Base-by-base conservation (phyloP, 1,139 yeast genomes). In the Suzukiozyma palmioleophila region DNA sequence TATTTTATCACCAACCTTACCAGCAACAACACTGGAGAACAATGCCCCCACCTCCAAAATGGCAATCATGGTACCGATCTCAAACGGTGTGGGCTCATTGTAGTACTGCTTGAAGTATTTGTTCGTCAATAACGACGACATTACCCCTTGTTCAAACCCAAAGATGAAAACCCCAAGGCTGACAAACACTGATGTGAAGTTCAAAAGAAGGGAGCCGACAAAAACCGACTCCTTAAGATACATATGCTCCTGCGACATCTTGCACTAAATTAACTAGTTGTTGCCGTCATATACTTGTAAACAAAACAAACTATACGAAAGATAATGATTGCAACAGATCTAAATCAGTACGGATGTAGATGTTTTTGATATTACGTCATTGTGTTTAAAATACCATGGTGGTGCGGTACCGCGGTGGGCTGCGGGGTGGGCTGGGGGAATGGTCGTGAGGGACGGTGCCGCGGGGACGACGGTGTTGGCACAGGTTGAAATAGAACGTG, bases 41-140 rank as follows among this genome's bases (percentile, higher is more conserved):
- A 88, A 66, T 0, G 96, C 96, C 12, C 97, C 97, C 27, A 89
- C 62, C 47, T 76, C 81, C 43, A 76, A 56, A 32, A 76, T 69
- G 11, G 79, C 75, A 36, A 75, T 75, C 63, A 75, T 69, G 13
- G 77, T 61, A 22, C 81, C 81, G 27, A 75, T 66, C 38, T 61
- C 67, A 1, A 73, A 62, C 13, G 77, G 69, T n/a, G 62, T 54
- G 2, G 81, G 97, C 40, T 87, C 60, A 47, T 81, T 59, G 60
- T 85, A 89, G 60, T 84, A 87, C 12, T 68, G 68, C 51, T 84
- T 81, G 62, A 89, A 89, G 59, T 79, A 76, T 18, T 75, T 73
- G 42, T 89, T 88, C 21, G 88, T 81, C 52, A 79, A 67, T 38
- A 78, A 66, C 5, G 81, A 77, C 32, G 79, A 71, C 76, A 77